Evolutionary conservation across 2,329 filamentous ascomycete species (phyloP).

Genomic region (Neocucurbitaria cava): DNA sequence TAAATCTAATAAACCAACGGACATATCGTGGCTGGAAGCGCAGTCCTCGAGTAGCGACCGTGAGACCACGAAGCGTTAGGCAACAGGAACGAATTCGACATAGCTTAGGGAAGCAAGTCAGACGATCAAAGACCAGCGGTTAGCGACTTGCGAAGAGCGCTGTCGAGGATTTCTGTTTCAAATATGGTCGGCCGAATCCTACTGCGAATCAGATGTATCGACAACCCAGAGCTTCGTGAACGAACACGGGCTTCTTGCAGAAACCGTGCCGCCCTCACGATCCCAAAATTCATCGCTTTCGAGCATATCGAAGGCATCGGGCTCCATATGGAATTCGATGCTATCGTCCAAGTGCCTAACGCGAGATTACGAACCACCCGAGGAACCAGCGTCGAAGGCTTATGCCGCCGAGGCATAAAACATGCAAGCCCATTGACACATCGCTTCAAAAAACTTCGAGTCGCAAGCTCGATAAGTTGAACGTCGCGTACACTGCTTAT

Average conservation of each 20-base stretch:
- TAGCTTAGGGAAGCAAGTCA: neutral
- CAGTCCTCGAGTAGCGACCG: neutral
- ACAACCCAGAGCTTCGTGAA: neutral
- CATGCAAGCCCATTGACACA: no score
- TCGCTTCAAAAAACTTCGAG: no score
- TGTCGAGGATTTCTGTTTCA: neutral
- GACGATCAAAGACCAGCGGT: neutral
- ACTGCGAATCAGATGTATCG: neutral
- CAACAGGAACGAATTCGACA: neutral
- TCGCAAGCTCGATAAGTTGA: no score
- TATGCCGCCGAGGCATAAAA: no score
- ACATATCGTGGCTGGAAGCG: neutral
- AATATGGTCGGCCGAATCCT: neutral
- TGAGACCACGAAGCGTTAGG: neutral
- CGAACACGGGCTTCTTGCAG: neutral
- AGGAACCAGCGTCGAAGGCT: no score
- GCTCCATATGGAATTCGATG: neutral
- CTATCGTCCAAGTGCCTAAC: neutral
- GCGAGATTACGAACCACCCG: neutral
- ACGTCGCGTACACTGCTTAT: no score
- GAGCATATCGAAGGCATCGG: neutral
- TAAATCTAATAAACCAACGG: neutral
- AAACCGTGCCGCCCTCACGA: neutral
- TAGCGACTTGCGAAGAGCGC: neutral
- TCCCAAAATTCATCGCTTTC: neutral